Conservation (phyloP, 2,329 filamentous ascomycete genomes). For the Ambrosiella beaveri region DNA sequence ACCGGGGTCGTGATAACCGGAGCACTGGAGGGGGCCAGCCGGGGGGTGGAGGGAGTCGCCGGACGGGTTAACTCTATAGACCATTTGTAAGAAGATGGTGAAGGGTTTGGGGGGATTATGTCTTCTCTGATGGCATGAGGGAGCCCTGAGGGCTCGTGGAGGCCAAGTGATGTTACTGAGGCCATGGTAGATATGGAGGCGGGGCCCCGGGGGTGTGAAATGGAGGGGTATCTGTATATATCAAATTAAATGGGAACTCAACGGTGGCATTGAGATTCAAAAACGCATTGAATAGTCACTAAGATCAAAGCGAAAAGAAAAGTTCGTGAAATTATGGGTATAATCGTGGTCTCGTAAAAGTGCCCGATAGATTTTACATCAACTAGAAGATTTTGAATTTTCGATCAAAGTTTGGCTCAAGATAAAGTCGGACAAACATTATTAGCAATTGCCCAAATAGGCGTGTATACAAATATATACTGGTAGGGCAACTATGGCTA, state of each 20-base stretch:
- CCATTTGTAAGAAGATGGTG: constrained; percentile 57
- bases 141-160: constrained; percentile 75
- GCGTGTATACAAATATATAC: not conserved
- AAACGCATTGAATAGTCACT: too few relatives aligned
- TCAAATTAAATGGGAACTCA: too few relatives aligned
- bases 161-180: constrained; percentile 71
- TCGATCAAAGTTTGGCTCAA: not conserved
- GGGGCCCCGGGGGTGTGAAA: not conserved
- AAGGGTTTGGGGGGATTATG: constrained; percentile 51
- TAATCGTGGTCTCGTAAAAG: not conserved
- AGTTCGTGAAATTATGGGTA: not conserved
- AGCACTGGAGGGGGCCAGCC: not conserved
- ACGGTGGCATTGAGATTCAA: too few relatives aligned
- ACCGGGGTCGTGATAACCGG: constrained; percentile 20
- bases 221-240: not conserved
- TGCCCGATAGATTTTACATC: too few relatives aligned
- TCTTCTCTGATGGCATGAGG: constrained; percentile 68
- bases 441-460: not conserved
- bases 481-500: not conserved
- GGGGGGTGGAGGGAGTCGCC: not conserved
- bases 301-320: not conserved
- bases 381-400: not conserved
- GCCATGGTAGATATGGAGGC: constrained; percentile 46
- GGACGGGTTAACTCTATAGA: constrained; percentile 29
- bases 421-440: not conserved